phyloP scores from a whole-genome alignment of 2,329 filamentous ascomycete species.

The Ophiostoma novo-ulmi region DNA sequence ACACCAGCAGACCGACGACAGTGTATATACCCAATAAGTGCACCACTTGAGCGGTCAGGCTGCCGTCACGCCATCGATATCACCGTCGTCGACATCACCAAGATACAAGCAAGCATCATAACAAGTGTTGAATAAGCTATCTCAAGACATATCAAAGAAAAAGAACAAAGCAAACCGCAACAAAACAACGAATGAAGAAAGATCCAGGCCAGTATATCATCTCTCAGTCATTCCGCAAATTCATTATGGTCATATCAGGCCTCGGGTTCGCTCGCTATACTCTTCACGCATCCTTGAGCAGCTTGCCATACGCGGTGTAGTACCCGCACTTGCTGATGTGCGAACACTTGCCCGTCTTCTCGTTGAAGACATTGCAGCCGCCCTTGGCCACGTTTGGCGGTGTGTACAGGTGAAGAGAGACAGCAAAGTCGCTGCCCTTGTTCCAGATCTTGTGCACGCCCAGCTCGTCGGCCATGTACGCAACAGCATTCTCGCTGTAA shows the following conservation, averaged over 20 bases:
- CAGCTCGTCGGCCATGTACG: conserved; percentile 88
- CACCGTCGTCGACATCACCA: not conserved
- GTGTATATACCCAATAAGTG: not conserved
- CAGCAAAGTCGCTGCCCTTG: conserved; percentile 66
- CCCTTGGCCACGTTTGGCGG: conserved; percentile 81
- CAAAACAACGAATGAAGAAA: not conserved
- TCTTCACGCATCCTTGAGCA: conserved; percentile 32
- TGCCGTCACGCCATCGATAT: not conserved
- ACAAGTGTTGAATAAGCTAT: not conserved
- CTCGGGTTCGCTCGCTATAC: not conserved
- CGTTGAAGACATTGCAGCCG: conserved; percentile 78
- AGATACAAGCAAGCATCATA: not conserved
- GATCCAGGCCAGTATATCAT: not conserved
- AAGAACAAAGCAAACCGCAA: not conserved
- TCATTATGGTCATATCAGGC: conserved; percentile 18
- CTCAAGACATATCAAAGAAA: not conserved
- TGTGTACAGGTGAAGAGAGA: conserved; percentile 85
- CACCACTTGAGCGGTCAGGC: not conserved
- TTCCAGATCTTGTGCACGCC: conserved; percentile 82
- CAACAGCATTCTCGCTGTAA: conserved; percentile 67
- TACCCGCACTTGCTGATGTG: conserved; percentile 67
- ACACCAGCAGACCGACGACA: not conserved
- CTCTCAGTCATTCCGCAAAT: conserved; percentile 12
- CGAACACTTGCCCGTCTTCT: conserved; percentile 65
- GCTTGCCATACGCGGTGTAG: conserved; percentile 59